Base-by-base conservation (phyloP, 768 basidiomycete species). In the Sutorius australiensis region DNA sequence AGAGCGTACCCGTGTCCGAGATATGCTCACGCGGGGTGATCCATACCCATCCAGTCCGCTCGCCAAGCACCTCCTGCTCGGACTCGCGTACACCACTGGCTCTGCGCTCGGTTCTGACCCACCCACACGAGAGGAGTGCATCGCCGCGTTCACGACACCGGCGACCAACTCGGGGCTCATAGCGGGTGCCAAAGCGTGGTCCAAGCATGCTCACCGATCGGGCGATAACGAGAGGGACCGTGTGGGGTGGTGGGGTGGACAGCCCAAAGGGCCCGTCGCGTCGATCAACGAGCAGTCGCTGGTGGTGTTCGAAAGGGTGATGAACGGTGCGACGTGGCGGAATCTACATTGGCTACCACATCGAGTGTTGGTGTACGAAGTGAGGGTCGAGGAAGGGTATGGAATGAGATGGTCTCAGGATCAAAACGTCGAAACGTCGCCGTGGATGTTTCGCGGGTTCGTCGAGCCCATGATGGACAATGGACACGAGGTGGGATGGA, bases 331-430 rank as follows among this genome's bases (percentile, higher is more conserved):
- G 37, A 79, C 78, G 28, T 86, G 84, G 84, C 71, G 75, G 47
- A 85, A 86, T 66, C 53, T 86, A 34, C 84, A 86, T 61, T 84
- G 81, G 82, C 64, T 86, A 3, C 83, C 84, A 3, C 83, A 84
- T 60, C 71, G 74, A 38, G 71, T 84, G 16, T 63, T 86, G 52
- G 82, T 84, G 27, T 86, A 84, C 59, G 84, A 86, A 60, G 75
- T 76, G 7, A 70, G 84, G 50, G 78, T 83, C 19, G 58, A 67
- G 5, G 81, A 80, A 50, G 84, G 84, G 0, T 86, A 85, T 68
- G 84, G 84, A 0, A 81, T 85, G 82, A 72, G 84, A 12, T 85
- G 83, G 83, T 78, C 81, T 2, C 82, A 78, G 61, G 74, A 82
- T 64, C 67, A 24, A 24, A 24, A 24, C 24, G 24, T 24, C 24